Conservation (phyloP, 2,329 filamentous ascomycete genomes). For the Herpotrichia juniperi region DNA sequence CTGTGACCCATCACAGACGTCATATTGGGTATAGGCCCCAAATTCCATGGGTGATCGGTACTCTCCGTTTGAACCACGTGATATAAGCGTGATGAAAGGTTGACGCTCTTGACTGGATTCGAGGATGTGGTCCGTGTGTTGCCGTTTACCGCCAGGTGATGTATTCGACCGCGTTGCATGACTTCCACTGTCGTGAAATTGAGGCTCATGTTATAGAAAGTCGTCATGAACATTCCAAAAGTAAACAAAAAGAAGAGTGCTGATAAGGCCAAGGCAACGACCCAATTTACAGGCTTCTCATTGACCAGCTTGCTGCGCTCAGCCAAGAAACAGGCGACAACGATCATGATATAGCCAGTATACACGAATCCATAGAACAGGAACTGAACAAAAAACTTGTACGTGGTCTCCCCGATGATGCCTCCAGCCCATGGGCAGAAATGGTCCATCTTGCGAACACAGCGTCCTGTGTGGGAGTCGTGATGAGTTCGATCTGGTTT, state of each 20-base stretch:
- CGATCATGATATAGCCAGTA: constrained; percentile 67
- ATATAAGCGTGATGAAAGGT: constrained; percentile 55
- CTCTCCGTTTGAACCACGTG: constrained; percentile 76
- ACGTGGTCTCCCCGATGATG: constrained; percentile 82
- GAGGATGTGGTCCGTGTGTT: not conserved
- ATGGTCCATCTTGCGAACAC: constrained; percentile 91
- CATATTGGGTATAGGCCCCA: constrained; percentile 74
- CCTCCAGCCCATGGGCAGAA: constrained; percentile 97
- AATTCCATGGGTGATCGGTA: constrained; percentile 85
- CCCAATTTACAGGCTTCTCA: constrained; percentile 52
- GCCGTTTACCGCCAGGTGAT: constrained; percentile 70
- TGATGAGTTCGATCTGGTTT: constrained; percentile 90
- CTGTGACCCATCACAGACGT: constrained; percentile 78
- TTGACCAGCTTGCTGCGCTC: constrained; percentile 57
- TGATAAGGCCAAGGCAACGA: constrained; percentile 70
- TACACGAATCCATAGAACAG: constrained; percentile 74
- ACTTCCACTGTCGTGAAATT: constrained; percentile 89
- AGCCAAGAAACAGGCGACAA: constrained; percentile 68
- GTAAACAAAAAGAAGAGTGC: constrained; percentile 82
- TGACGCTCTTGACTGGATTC: not conserved
- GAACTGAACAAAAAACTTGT: constrained; percentile 95
- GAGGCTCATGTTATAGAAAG: constrained; percentile 69
- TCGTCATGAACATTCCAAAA: constrained; percentile 75
- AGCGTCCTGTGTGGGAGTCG: constrained; percentile 79
- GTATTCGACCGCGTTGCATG: constrained; percentile 64